phyloP scores from a whole-genome alignment of 495 filamentous ascomycete genomes.

The Astrothelium subdiscretum region DNA sequence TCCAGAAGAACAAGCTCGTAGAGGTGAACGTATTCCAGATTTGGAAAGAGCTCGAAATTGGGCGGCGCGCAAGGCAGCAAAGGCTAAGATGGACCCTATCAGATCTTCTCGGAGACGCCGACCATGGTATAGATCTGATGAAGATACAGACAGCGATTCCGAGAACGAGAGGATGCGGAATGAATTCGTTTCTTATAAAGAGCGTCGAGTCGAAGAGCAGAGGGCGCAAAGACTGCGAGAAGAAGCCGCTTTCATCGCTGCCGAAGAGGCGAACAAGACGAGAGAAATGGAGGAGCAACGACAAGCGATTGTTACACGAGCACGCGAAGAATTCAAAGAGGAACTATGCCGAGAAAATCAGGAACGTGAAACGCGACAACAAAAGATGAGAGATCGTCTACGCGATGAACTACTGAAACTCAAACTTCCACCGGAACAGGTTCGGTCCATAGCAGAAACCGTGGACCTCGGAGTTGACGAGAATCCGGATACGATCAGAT shows the following conservation, averaged over 20 bases:
- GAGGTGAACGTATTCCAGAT: not conserved
- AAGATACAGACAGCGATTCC: not conserved
- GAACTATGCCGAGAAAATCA: not conserved
- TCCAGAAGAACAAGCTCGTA: not conserved
- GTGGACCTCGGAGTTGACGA: not conserved
- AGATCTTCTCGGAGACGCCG: not conserved
- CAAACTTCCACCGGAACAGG: not conserved
- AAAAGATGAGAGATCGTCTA: not conserved
- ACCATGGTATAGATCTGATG: not conserved
- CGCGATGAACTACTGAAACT: not conserved
- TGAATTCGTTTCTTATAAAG: not conserved
- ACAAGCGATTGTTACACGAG: not conserved
- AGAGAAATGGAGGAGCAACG: not conserved
- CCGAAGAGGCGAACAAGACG: not conserved
- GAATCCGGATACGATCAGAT: not conserved
- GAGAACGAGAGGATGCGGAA: not conserved
- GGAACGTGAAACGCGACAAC: not conserved
- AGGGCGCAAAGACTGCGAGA: not conserved
- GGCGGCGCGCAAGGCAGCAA: not conserved
- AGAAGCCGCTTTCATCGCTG: not conserved
- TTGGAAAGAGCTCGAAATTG: not conserved
- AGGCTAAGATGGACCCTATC: not conserved
- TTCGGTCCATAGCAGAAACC: not conserved
- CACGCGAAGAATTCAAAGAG: not conserved
- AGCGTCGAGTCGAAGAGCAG: not conserved